phyloP scores from a whole-genome alignment of 345 rosid genomes.

The Euphorbia lathyris region DNA sequence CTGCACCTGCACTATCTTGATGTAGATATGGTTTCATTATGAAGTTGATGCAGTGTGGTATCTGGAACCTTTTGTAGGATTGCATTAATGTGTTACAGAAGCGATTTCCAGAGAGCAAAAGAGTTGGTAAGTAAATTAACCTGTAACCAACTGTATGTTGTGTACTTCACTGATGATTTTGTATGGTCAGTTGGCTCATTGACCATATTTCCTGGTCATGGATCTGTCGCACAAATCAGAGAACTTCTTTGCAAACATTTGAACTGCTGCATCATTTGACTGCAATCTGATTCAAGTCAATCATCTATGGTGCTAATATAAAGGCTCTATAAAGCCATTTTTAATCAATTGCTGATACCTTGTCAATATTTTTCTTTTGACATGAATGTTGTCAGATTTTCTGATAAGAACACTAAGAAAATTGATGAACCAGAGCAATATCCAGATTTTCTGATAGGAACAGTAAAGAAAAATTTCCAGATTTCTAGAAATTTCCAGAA shows the following conservation, averaged over 20 bases:
- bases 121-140: slow-evolving; percentile 67
- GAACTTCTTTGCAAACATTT: neutral
- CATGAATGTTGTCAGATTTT: too few relatives aligned
- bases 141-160: neutral
- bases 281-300: neutral
- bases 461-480: too few relatives aligned
- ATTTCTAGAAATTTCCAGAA: too few relatives aligned
- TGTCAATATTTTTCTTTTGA: too few relatives aligned
- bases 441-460: too few relatives aligned
- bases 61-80: slow-evolving; percentile 46
- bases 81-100: slow-evolving; percentile 70
- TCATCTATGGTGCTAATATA: neutral
- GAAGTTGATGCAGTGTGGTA: slow-evolving; percentile 6
- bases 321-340: neutral
- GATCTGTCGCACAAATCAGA: neutral
- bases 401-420: too few relatives aligned
- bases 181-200: neutral
- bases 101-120: slow-evolving; percentile 88
- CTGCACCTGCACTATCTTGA: neutral
- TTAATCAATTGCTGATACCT: neutral
- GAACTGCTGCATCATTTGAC: neutral
- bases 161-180: neutral
- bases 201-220: neutral
- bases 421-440: too few relatives aligned
- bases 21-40: neutral